phyloP scores from a whole-genome alignment of 495 filamentous ascomycete genomes.

The Tirmania nivea region DNA sequence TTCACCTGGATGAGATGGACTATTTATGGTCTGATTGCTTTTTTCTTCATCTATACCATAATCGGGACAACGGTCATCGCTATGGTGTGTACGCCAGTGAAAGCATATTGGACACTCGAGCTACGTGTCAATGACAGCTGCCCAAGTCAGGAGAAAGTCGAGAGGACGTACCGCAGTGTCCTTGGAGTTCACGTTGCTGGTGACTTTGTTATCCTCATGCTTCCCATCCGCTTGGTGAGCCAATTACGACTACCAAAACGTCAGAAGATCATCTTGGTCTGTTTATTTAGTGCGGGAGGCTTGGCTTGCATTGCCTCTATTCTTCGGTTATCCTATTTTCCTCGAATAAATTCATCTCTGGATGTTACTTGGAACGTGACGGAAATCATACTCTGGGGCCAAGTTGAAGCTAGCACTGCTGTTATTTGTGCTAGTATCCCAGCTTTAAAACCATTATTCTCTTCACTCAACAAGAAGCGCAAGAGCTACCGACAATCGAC shows the following conservation, averaged over 20 bases:
- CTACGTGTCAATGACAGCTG: slow-evolving; percentile 6
- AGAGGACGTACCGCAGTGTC: slow-evolving; percentile 10
- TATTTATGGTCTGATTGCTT: slow-evolving; percentile 6
- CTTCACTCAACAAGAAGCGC: not conserved
- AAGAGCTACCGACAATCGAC: too few species aligned
- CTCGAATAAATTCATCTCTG: slow-evolving; percentile 7
- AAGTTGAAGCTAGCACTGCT: not conserved
- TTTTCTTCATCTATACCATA: slow-evolving; percentile 12
- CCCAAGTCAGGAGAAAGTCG: slow-evolving; percentile 6
- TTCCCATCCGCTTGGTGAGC: slow-evolving; percentile 21
- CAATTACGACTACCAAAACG: slow-evolving; percentile 16
- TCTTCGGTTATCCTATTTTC: slow-evolving; percentile 9
- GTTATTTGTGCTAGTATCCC: not conserved
- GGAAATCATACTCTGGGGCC: not conserved
- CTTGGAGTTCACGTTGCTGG: slow-evolving; percentile 17
- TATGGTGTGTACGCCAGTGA: slow-evolving; percentile 10
- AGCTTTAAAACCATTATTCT: not conserved
- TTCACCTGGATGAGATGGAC: slow-evolving; percentile 4
- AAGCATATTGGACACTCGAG: slow-evolving; percentile 11
- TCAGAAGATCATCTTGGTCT: slow-evolving; percentile 18
- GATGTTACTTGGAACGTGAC: slow-evolving; percentile 12
- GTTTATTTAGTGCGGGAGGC: slow-evolving; percentile 22
- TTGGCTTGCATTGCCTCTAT: slow-evolving; percentile 14
- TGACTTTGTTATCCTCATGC: slow-evolving; percentile 19
- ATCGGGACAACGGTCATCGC: slow-evolving; percentile 4